phyloP scores from a whole-genome alignment of 371 early-diverging fungal genomes.

The Mucor circinelloides region DNA sequence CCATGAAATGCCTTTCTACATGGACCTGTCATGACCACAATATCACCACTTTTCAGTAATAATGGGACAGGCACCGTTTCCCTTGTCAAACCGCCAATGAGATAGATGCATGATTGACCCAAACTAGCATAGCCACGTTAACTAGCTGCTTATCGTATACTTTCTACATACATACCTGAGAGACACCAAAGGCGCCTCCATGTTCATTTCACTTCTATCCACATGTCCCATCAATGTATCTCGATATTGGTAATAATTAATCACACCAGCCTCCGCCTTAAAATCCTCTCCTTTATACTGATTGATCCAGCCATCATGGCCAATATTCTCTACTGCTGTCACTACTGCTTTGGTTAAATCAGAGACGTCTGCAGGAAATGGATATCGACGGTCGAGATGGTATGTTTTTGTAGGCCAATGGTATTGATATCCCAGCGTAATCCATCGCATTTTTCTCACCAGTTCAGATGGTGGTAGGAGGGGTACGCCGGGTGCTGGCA shows the following conservation, averaged over 20 bases:
- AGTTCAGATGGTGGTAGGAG: constrained; percentile 50
- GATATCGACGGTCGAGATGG: constrained; percentile 56
- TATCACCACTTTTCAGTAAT: constrained; percentile 79
- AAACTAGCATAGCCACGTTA: constrained; percentile 51
- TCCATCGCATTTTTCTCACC: constrained; percentile 79
- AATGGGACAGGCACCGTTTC: constrained; percentile 72
- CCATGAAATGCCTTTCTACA: constrained; percentile 80
- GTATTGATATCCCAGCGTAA: constrained; percentile 88
- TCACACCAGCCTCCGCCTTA: constrained; percentile 88
- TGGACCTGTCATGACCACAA: constrained; percentile 79
- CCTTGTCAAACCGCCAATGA: constrained; percentile 73
- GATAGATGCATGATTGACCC: constrained; percentile 79
- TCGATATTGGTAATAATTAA: constrained; percentile 90
- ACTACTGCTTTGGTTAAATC: constrained; percentile 64
- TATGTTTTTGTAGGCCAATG: constrained; percentile 89
- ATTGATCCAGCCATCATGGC: constrained; percentile 29
- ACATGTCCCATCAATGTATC: constrained; percentile 94
- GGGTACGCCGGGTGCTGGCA: constrained; percentile 36
- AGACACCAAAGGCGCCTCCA: constrained; percentile 74
- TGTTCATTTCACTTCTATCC: constrained; percentile 90
- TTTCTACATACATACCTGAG: constrained; percentile 51
- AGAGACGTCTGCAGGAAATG: constrained; percentile 61
- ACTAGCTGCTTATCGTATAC: too few relatives aligned
- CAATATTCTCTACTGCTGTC: constrained; percentile 51
- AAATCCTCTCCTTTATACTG: constrained; percentile 57